Conservation (phyloP, 2,329 filamentous ascomycete genomes). For the Exophiala spinifera region DNA sequence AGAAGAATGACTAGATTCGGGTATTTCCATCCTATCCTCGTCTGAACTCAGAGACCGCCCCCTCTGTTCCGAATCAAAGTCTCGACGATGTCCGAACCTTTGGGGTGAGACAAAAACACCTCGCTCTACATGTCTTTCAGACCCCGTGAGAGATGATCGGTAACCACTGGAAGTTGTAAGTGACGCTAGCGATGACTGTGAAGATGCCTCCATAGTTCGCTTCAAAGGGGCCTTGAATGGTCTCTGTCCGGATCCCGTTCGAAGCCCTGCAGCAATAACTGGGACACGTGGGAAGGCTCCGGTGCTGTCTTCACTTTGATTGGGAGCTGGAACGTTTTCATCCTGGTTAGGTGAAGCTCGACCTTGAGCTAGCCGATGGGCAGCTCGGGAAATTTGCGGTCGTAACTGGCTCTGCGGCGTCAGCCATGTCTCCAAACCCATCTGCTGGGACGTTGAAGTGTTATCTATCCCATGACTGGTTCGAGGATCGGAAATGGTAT, state of each 20-base stretch:
- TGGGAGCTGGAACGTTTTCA: too few species aligned
- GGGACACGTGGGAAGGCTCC: too few species aligned
- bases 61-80: too few species aligned
- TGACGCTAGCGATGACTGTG: neutral
- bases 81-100: too few species aligned
- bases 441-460: neutral
- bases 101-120: too few species aligned
- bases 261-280: constrained; percentile 16
- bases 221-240: constrained; percentile 16
- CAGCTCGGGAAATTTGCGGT: neutral
- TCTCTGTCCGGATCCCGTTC: constrained; percentile 10
- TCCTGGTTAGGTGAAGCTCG: too few species aligned
- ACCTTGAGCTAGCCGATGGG: neutral
- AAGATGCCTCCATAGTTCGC: neutral
- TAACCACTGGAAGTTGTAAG: neutral
- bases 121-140: constrained; percentile 1
- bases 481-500: neutral
- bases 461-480: neutral
- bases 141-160: too few species aligned
- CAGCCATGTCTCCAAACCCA: constrained; percentile 11
- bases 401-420: constrained; percentile 4
- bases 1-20: constrained; percentile 11
- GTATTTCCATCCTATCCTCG: neutral
- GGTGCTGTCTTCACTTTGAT: neutral
- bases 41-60: too few species aligned